A percentile compares a stretch with the other conserved stretches of the same genome.
These are phyloP conservation scores for Paracoccidioides lutzii DNA, from an alignment of 2,329 filamentous ascomycete species.

Conservation along the genomic window DNA sequence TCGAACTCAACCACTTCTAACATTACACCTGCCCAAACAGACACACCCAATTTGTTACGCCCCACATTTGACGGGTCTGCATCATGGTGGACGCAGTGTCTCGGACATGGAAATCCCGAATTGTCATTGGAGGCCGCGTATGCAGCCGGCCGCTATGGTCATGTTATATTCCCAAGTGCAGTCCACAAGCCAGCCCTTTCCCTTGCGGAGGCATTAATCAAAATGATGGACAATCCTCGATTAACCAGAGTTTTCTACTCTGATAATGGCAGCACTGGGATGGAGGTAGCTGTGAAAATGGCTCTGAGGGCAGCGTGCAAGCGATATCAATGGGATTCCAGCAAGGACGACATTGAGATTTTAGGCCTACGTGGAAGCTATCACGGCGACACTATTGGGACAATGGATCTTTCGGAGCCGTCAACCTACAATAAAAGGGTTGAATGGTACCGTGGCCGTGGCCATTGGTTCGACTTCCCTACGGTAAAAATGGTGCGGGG, in stretches of 20 bases:
- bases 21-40: neutral
- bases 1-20: slow-evolving; percentile 2
- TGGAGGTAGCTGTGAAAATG: slow-evolving; percentile 81
- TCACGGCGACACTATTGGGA: slow-evolving; percentile 77
- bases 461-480: slow-evolving; percentile 72
- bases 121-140: slow-evolving; percentile 65
- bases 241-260: slow-evolving; percentile 65
- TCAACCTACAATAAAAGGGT: slow-evolving; percentile 68
- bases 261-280: slow-evolving; percentile 72
- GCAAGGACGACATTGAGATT: slow-evolving; percentile 48
- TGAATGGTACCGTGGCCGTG: slow-evolving; percentile 71
- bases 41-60: slow-evolving; percentile 33
- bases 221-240: slow-evolving; percentile 48
- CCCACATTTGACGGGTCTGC: slow-evolving; percentile 72
- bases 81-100: slow-evolving; percentile 84
- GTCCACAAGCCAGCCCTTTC: slow-evolving; percentile 65
- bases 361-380: slow-evolving; percentile 69
- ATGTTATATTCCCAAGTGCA: slow-evolving; percentile 75
- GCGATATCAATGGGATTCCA: slow-evolving; percentile 53
- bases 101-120: slow-evolving; percentile 63
- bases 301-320: slow-evolving; percentile 54
- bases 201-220: slow-evolving; percentile 53
- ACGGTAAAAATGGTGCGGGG: slow-evolving; percentile 54
- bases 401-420: slow-evolving; percentile 74
- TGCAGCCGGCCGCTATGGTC: slow-evolving; percentile 70